Conservation (phyloP, 2,329 filamentous ascomycete species). For the Tolypocladium paradoxum region DNA sequence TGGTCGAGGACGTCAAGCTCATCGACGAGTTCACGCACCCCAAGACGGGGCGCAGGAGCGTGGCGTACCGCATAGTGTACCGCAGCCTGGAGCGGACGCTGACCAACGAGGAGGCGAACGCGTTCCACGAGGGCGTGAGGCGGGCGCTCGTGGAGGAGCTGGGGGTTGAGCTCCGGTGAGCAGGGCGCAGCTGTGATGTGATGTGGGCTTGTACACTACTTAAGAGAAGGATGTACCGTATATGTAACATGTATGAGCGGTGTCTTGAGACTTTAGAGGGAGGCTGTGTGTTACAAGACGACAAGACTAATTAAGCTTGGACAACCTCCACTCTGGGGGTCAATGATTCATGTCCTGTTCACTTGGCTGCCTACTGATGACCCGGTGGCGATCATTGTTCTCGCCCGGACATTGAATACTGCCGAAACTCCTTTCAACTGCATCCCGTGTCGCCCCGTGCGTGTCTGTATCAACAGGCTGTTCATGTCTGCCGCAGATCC, state of each 20-base stretch:
- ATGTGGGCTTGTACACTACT: not conserved
- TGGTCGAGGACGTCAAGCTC: constrained; percentile 77
- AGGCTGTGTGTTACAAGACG: not conserved
- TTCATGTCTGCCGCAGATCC: not conserved
- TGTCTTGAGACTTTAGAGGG: not conserved
- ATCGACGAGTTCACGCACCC: constrained; percentile 85
- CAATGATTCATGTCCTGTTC: not conserved
- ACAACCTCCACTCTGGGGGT: not conserved
- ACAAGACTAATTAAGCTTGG: not conserved
- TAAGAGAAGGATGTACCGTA: not conserved
- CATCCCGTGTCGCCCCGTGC: no score
- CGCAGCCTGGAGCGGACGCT: constrained; percentile 84
- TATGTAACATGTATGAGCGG: not conserved
- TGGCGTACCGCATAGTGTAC: constrained; percentile 92
- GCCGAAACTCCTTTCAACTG: not conserved
- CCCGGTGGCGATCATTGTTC: not conserved
- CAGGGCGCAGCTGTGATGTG: not conserved
- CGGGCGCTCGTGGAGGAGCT: constrained; percentile 55
- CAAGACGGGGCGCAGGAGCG: constrained; percentile 68
- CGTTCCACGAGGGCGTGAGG: constrained; percentile 59
- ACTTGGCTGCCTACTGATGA: not conserved
- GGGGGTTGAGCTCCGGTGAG: constrained; percentile 53
- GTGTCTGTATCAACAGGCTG: not conserved
- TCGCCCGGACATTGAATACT: not conserved
- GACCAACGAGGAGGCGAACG: constrained; percentile 71